Evolutionary conservation across 2,329 filamentous ascomycete species (phyloP).

Genomic region (Aspergillus pseudoterreus): DNA sequence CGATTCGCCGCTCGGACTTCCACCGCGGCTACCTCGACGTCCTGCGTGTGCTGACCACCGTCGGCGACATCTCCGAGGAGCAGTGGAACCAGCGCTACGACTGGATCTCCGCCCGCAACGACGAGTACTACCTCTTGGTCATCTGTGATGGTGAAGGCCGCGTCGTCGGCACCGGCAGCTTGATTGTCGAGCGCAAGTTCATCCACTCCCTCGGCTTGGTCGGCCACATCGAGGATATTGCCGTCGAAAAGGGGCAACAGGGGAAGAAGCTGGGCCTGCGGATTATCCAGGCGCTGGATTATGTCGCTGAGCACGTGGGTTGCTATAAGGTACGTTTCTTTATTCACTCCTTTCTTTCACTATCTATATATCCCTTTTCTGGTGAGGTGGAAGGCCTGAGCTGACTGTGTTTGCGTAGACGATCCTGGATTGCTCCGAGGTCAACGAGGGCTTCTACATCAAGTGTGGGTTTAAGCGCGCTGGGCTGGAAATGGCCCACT

Average conservation of each 20-base stretch:
- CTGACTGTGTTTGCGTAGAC: constrained; percentile 51
- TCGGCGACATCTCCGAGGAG: constrained; percentile 76
- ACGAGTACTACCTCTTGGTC: constrained; percentile 81
- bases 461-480: constrained; percentile 95
- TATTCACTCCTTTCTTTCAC: not conserved
- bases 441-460: constrained; percentile 95
- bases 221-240: constrained; percentile 97
- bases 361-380: not conserved
- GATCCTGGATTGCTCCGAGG: constrained; percentile 93
- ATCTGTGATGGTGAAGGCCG: constrained; percentile 68
- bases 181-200: constrained; percentile 86
- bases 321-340: constrained; percentile 71
- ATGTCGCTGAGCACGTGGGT: constrained; percentile 78
- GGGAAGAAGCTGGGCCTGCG: constrained; percentile 93
- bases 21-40: constrained; percentile 83
- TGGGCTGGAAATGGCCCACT: constrained; percentile 95
- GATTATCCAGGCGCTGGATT: constrained; percentile 91
- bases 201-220: constrained; percentile 55
- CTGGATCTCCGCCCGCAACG: constrained; percentile 70
- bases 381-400: not conserved
- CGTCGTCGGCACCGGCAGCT: constrained; percentile 84
- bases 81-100: constrained; percentile 77
- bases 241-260: constrained; percentile 90
- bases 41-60: constrained; percentile 83
- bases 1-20: constrained; percentile 75